These are phyloP conservation scores for Colletotrichum endophyticum DNA, from an alignment of 2,329 filamentous ascomycete species.

Conservation along the genomic window DNA sequence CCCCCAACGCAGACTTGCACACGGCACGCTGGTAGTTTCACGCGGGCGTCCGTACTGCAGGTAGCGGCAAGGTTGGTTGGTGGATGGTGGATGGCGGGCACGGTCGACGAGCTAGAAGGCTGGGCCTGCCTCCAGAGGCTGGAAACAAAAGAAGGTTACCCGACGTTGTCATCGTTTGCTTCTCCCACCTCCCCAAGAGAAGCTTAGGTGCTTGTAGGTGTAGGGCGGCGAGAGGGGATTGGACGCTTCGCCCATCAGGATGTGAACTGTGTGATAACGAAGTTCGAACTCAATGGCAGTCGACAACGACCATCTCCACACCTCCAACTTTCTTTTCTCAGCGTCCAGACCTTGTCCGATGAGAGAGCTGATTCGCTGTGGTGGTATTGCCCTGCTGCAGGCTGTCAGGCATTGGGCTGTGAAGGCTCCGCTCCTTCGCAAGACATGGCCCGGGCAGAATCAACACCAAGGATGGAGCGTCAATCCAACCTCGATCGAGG, in stretches of 20 bases:
- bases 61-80: background rate
- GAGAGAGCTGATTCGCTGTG: background rate
- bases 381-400: background rate
- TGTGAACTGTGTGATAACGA: background rate
- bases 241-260: background rate
- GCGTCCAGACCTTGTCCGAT: background rate
- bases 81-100: background rate
- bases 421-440: background rate
- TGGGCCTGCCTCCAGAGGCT: background rate
- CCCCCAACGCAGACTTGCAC: background rate
- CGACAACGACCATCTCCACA: background rate
- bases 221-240: conserved; percentile 13
- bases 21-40: conserved; percentile 9
- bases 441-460: background rate
- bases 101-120: background rate
- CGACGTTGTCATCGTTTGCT: conserved; percentile 4
- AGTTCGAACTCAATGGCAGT: conserved; percentile 5
- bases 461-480: background rate
- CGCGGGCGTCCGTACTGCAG: background rate
- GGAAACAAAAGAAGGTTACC: conserved; percentile 17
- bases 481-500: background rate
- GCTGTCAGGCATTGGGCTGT: background rate
- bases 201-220: conserved; percentile 5
- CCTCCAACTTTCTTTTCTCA: background rate
- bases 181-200: background rate